phyloP scores from a whole-genome alignment of 148 eudicot genomes.

The Gaultheria prostrata region DNA sequence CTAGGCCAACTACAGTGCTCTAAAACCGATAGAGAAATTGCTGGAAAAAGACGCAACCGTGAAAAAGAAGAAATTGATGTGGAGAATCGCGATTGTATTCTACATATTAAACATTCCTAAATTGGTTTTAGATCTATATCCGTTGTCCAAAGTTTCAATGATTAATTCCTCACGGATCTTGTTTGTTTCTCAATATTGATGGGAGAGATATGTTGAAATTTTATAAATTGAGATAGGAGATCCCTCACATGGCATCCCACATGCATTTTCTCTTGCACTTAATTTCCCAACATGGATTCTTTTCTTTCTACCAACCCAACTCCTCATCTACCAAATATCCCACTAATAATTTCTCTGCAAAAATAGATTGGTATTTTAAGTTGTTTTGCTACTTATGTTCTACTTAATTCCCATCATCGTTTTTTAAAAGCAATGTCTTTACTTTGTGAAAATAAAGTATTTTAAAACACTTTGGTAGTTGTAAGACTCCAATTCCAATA shows the following conservation, averaged over 20 bases:
- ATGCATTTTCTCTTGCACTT: slow-evolving; percentile 15
- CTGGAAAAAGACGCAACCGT: too few relatives aligned
- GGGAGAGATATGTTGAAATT: not conserved
- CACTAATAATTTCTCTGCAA: not conserved
- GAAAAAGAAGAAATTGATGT: too few relatives aligned
- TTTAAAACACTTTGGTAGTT: too few relatives aligned
- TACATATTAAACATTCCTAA: slow-evolving; percentile 14
- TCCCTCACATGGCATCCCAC: slow-evolving; percentile 35
- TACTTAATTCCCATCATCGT: not conserved
- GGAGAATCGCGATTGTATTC: too few relatives aligned
- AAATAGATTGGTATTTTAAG: not conserved
- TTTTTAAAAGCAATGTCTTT: too few relatives aligned
- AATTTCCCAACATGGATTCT: slow-evolving; percentile 13
- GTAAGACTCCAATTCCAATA: too few relatives aligned
- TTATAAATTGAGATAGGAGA: slow-evolving; percentile 17
- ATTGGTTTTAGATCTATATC: slow-evolving; percentile 22
- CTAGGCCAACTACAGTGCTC: too few relatives aligned
- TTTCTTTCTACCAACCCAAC: not conserved
- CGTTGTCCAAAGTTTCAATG: slow-evolving; percentile 29
- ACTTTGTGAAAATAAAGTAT: too few relatives aligned
- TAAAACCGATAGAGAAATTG: too few relatives aligned
- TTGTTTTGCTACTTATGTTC: too few relatives aligned
- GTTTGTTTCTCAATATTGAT: slow-evolving; percentile 19
- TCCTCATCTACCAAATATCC: not conserved
- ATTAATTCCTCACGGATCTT: slow-evolving; percentile 31